Percentiles rank a stretch among this genome's conserved stretches.
Evolutionary conservation across 148 eudicot species (phyloP).

Genomic region (Vaccinium myrtillus): DNA sequence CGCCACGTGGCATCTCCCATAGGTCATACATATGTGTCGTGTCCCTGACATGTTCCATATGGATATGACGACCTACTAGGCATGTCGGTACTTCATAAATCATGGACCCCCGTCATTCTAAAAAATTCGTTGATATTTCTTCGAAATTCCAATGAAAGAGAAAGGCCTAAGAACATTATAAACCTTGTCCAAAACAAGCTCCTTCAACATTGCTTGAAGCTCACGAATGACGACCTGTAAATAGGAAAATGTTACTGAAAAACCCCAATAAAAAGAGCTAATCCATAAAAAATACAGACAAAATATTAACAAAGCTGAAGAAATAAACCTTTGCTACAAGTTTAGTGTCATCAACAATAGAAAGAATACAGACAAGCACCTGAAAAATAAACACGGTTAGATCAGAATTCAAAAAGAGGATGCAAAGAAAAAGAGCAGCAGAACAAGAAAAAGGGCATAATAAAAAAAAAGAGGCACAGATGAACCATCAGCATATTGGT

Average conservation of each 20-base stretch:
- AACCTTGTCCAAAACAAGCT: conserved; percentile 78
- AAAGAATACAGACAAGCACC: conserved; percentile 77
- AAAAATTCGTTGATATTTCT: not conserved
- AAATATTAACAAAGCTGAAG: not conserved
- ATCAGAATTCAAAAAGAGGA: not conserved
- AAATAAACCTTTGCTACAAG: conserved; percentile 67
- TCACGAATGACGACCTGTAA: conserved; percentile 69
- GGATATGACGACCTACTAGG: not conserved
- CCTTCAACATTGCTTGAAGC: conserved; percentile 60
- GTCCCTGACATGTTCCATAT: no score
- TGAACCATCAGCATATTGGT: not conserved
- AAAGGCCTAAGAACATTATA: conserved; percentile 5
- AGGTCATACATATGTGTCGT: no score
- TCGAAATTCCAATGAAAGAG: not conserved
- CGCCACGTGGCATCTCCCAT: no score
- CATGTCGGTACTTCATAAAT: not conserved
- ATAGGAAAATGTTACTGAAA: conserved; percentile 8
- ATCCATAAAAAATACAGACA: not conserved
- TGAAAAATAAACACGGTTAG: conserved; percentile 29
- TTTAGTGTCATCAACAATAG: conserved; percentile 92
- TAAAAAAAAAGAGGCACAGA: not conserved
- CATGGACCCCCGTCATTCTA: not conserved
- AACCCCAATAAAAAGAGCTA: not conserved
- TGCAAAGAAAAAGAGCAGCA: not conserved
- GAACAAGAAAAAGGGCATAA: conserved; percentile 7